Evolutionary conservation across 108 stramenopile species (phyloP).

Genomic region (Pelagomonas calceolata): DNA sequence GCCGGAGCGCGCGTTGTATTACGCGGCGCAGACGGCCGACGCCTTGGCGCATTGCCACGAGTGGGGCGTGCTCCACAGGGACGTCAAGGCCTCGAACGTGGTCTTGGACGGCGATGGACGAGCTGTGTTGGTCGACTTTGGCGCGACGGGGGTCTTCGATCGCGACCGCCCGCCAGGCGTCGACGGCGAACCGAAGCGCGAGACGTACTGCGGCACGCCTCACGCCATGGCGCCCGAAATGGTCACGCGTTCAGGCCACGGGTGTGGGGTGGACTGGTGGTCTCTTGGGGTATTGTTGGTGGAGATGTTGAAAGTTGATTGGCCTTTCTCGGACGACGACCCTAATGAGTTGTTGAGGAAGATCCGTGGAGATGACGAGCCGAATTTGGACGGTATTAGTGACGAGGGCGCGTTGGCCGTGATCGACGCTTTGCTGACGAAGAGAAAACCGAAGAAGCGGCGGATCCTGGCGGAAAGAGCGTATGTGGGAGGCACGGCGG

Average conservation of each 20-base stretch:
- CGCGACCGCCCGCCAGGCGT: too few relatives aligned
- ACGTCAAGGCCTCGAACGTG: slow-evolving; percentile 44
- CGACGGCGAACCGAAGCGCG: slow-evolving; percentile 28
- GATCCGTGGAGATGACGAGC: too few relatives aligned
- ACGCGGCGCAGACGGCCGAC: neutral
- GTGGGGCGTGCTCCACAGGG: slow-evolving; percentile 43
- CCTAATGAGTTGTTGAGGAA: neutral
- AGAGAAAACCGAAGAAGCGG: too few relatives aligned
- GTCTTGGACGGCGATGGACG: slow-evolving; percentile 33
- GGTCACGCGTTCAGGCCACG: neutral
- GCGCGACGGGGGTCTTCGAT: slow-evolving; percentile 6
- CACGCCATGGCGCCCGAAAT: slow-evolving; percentile 6
- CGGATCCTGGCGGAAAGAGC: too few relatives aligned
- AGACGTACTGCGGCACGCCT: slow-evolving; percentile 4
- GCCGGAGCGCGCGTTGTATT: too few relatives aligned
- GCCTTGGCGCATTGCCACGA: slow-evolving; percentile 43
- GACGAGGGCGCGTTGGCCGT: too few relatives aligned
- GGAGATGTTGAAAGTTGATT: slow-evolving; percentile 15
- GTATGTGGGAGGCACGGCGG: too few relatives aligned
- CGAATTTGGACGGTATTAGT: too few relatives aligned
- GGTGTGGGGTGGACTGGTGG: neutral
- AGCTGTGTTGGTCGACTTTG: slow-evolving; percentile 39
- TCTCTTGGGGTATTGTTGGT: neutral
- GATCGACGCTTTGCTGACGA: too few relatives aligned
- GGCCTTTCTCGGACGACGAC: slow-evolving; percentile 41